These are phyloP conservation scores for Citrus medica DNA, from an alignment of 345 rosid genomes.

Conservation along the genomic window DNA sequence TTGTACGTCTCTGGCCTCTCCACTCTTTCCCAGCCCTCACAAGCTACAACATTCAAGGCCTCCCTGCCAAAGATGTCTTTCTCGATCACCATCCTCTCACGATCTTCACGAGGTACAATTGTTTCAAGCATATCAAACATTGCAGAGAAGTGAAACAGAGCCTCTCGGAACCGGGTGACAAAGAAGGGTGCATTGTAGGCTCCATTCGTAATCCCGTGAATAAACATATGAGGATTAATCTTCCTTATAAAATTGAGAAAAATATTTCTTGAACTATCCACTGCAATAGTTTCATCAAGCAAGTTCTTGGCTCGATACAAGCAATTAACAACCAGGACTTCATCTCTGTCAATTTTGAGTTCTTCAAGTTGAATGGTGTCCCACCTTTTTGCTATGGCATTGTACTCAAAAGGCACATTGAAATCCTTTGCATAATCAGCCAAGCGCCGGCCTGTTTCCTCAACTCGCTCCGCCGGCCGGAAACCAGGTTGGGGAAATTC, in stretches of 20 bases:
- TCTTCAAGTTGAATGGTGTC: conserved; percentile 65
- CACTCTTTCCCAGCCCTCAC: conserved; percentile 90
- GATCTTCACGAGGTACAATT: conserved; percentile 69
- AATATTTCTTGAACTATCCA: conserved; percentile 54
- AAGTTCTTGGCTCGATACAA: conserved; percentile 63
- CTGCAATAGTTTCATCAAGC: conserved; percentile 70
- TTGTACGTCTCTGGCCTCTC: conserved; percentile 95
- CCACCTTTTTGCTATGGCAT: conserved; percentile 87
- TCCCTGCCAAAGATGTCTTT: conserved; percentile 77
- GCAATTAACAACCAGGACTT: conserved; percentile 69
- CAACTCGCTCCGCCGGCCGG: conserved; percentile 82
- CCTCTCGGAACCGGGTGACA: conserved; percentile 85
- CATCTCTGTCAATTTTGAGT: conserved; percentile 67
- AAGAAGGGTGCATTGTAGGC: conserved; percentile 85
- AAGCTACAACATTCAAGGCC: conserved; percentile 78
- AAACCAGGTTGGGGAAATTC: conserved; percentile 95
- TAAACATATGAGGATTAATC: conserved; percentile 66
- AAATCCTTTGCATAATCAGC: conserved; percentile 77
- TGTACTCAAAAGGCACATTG: conserved; percentile 79
- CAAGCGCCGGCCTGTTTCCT: conserved; percentile 85
- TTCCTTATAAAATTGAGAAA: conserved; percentile 61
- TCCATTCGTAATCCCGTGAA: conserved; percentile 63
- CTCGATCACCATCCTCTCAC: conserved; percentile 70
- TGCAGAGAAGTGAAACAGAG: conserved; percentile 88
- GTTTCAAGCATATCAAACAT: conserved; percentile 86